Percentiles rank a stretch among this genome's conserved stretches.
Conservation (phyloP, 2,329 filamentous ascomycete species). For the Trichoderma lentiforme region DNA sequence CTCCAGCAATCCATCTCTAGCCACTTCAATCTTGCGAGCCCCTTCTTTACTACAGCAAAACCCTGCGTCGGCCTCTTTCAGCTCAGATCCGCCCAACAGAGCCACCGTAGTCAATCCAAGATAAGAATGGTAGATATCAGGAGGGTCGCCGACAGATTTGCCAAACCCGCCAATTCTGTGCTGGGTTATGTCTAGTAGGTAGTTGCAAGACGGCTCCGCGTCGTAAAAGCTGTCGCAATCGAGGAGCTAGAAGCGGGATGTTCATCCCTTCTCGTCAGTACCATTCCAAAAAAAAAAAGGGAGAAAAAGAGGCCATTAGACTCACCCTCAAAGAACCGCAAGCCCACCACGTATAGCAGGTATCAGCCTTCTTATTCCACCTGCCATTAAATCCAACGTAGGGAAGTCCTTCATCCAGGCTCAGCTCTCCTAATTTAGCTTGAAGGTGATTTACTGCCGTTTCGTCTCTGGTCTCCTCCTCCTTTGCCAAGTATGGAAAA, state of each 20-base stretch:
- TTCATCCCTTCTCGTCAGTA: conserved; percentile 17
- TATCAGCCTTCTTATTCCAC: conserved; percentile 87
- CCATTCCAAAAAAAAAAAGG: conserved; percentile 39
- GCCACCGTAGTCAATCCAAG: conserved; percentile 79
- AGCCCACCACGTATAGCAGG: conserved; percentile 95
- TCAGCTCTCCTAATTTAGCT: conserved; percentile 34
- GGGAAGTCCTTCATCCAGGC: conserved; percentile 32
- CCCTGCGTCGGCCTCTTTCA: conserved; percentile 70
- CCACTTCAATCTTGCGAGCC: conserved; percentile 47
- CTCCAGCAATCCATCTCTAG: conserved; percentile 39
- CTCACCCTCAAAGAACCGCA: conserved; percentile 56
- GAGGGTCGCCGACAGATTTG: conserved; percentile 65
- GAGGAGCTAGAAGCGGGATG: conserved; percentile 47
- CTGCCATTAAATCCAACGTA: conserved; percentile 84
- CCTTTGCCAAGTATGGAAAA: conserved; percentile 53
- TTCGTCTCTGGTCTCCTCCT: conserved; percentile 40
- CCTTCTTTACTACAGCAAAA: conserved; percentile 70
- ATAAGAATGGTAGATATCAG: conserved; percentile 85
- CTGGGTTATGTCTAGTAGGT: conserved; percentile 81
- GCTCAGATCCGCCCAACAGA: conserved; percentile 64
- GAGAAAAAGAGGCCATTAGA: not conserved
- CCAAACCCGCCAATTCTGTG: conserved; percentile 80
- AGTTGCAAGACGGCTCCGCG: conserved; percentile 61
- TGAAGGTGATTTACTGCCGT: conserved; percentile 37
- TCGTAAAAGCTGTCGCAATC: conserved; percentile 57